Evolutionary conservation across 2,329 filamentous ascomycete species (phyloP), one percentile per base, ranked within the genome.

Genomic region (Geosmithia flava): DNA sequence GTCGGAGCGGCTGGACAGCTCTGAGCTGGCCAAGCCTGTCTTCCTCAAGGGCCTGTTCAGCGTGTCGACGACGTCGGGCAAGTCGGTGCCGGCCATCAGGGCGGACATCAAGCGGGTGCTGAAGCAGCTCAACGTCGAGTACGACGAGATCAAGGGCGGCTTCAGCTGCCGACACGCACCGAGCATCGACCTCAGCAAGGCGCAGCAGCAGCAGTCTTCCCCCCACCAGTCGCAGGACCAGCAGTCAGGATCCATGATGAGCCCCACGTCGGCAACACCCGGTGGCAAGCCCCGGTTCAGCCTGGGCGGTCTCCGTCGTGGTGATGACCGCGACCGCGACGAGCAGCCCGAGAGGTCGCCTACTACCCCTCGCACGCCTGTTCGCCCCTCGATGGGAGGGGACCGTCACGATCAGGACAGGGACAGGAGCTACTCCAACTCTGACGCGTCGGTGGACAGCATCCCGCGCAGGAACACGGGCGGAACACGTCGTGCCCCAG

Each of bases 21-120:
- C 85, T 5, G 88, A 94, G 55, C 78, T 91, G 51, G 83, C 91
- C 47, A 96, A 95, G 63, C 93, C 93, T 0, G 93, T 97, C 3
- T 97, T 85, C 63, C 77, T 98, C 49, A 98, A 97, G 66, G 93
- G 93, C 4, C 74, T 98, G 17, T 97, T 98, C 68, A 97, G 91
- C 58, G 93, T 97, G 48, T 94, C 88, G 3, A 98, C 93, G 0
- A 98, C 93, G 7, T 96, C 89, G 50, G 93, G 83, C 59, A 95
- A 94, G 61, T 87, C 91, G 1, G 78, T 97, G 11, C 72, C 81
- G 1, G 81, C 88, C 50, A 98, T 98, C 53, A 81, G 91, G 40
- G 72, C 81, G 7, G 93, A 98, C 60, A 87, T 98, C 56, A 94
- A 94, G 59, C 78, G 91, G 46, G 93, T 97, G 2, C 68, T 98